Percentiles rank a stretch among this genome's conserved stretches.
Conservation (phyloP, 208 protist species). For the Leptomonas seymouri region DNA sequence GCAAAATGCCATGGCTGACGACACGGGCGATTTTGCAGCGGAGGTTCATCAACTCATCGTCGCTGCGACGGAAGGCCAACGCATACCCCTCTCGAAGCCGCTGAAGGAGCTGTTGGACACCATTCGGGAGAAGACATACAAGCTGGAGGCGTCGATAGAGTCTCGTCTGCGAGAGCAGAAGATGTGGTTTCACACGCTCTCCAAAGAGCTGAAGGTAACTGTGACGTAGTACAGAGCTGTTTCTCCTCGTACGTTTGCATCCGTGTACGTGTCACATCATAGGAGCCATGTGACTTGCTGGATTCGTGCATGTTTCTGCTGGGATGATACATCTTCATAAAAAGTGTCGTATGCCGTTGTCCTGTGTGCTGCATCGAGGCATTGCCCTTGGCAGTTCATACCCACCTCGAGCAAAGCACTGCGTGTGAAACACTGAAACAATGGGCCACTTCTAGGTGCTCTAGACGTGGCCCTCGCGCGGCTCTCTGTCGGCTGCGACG, state of each 20-base stretch:
- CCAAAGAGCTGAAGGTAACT: constrained; percentile 8
- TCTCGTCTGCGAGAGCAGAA: constrained; percentile 19
- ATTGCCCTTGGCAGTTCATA: no score
- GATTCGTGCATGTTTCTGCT: no score
- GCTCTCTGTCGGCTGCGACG: no score
- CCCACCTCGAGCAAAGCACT: no score
- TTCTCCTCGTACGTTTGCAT: background rate
- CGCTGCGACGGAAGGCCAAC: background rate
- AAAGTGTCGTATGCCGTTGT: no score
- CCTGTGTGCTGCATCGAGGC: no score
- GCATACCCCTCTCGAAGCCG: background rate
- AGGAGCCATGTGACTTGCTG: no score
- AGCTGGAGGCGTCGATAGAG: constrained; percentile 20
- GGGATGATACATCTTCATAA: no score
- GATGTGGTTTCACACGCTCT: constrained; percentile 21
- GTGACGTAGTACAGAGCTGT: background rate
- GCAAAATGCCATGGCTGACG: constrained; percentile 22
- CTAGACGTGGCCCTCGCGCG: no score
- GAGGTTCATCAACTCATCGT: background rate
- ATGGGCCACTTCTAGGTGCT: no score
- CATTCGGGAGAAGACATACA: background rate
- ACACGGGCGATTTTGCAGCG: constrained; percentile 7
- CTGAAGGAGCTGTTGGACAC: background rate
- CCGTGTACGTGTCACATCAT: background rate
- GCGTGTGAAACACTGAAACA: no score